A percentile compares a stretch with the other conserved stretches of the same genome.
Evolutionary conservation across 108 stramenopile species (phyloP).

Genomic region (Discostella stelligeroides): DNA sequence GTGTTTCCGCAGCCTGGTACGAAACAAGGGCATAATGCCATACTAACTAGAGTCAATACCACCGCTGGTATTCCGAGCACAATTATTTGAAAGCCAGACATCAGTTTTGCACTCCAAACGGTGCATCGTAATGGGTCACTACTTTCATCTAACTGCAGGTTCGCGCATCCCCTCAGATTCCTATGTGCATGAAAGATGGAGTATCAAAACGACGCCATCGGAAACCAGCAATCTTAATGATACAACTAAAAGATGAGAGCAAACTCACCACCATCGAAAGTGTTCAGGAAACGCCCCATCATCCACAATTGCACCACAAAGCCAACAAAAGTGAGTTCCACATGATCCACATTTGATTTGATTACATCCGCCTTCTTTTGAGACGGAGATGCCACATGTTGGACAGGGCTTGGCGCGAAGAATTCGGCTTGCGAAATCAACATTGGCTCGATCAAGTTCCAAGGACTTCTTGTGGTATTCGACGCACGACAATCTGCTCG

Average conservation of each 20-base stretch:
- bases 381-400: conserved; percentile 54
- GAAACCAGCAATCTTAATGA: no score
- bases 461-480: conserved; percentile 42
- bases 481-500: conserved; percentile 21
- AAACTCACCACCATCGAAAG: conserved; percentile 55
- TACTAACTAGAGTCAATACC: conserved; percentile 45
- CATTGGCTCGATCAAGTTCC: conserved; percentile 48
- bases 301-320: conserved; percentile 55
- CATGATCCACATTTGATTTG: conserved; percentile 59
- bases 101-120: conserved; percentile 18
- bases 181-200: background rate
- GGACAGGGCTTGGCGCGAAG: conserved; percentile 61
- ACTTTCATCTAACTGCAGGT: conserved; percentile 68
- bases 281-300: conserved; percentile 63
- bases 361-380: conserved; percentile 66
- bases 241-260: no score
- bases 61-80: conserved; percentile 57
- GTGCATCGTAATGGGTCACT: conserved; percentile 30
- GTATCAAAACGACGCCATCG: no score
- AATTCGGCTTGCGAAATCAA: conserved; percentile 30
- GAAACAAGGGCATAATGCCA: conserved; percentile 51
- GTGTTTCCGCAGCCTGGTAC: conserved; percentile 16
- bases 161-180: conserved; percentile 61
- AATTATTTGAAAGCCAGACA: conserved; percentile 47
- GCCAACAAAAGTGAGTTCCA: conserved; percentile 53